These are phyloP conservation scores for Mitragyna speciosa DNA, from an alignment of 257 asterid genomes.

Conservation along the genomic window DNA sequence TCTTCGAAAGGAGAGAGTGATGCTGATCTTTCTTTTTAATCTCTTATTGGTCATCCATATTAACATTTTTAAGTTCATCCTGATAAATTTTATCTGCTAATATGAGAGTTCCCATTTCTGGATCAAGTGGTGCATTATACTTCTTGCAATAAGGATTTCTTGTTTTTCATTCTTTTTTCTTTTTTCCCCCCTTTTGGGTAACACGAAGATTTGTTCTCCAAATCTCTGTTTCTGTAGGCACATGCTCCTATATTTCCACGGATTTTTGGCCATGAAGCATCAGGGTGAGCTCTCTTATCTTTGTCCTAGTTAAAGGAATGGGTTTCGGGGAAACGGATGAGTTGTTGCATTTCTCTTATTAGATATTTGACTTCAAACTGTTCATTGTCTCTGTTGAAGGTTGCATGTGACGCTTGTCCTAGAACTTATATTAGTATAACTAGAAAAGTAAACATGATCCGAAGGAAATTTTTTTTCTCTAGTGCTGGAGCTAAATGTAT, in stretches of 20 bases:
- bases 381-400: not conserved
- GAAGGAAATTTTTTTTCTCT: not conserved
- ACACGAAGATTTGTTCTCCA: not conserved
- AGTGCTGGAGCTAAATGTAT: not conserved
- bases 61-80: not conserved
- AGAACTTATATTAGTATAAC: not conserved
- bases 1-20: not conserved
- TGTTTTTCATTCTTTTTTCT: not conserved
- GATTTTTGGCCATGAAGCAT: slow-evolving; percentile 95
- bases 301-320: slow-evolving; percentile 7
- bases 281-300: slow-evolving; percentile 60
- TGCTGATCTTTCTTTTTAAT: not conserved
- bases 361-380: not conserved
- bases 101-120: not conserved
- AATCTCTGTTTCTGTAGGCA: slow-evolving; percentile 46
- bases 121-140: not conserved
- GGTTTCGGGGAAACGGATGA: not conserved
- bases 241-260: slow-evolving; percentile 73
- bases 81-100: not conserved
- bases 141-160: not conserved
- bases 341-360: not conserved
- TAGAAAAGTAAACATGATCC: not conserved
- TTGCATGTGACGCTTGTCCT: not conserved
- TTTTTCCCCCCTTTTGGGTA: not conserved
- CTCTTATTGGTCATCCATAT: not conserved